Evolutionary conservation across 805 yeast species (phyloP), one percentile per base, ranked within the genome.

Genomic region (Hanseniaspora thailandica): DNA sequence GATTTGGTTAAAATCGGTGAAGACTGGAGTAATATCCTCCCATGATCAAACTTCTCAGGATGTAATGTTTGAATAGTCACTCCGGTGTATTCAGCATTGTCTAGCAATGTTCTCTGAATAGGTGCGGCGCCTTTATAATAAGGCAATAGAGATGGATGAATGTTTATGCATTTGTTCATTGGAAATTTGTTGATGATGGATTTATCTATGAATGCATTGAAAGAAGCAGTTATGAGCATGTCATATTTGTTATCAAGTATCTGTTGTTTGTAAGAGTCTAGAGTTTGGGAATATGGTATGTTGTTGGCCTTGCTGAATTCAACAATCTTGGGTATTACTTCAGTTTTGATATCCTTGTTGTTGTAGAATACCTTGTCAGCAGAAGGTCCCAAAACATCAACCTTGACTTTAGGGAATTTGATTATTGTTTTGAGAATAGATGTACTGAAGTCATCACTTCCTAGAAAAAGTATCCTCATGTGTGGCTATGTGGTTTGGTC

Each of bases 71-170:
- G 98, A 0, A 93, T 76, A 0, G 96, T 78, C 17, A 87, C 95
- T 0, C 97, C 98, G 0, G 97, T 83, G 17, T 46, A 55, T 0
- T 57, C 34, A 58, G 83, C 88, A 39, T 73, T 72, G 55, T 84
- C 77, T 60, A 89, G 64, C 12, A 93, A 66, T 0, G 96, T 81
- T 56, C 78, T 74, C 57, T 90, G 97, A 4, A 93, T 68, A 0
- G 98, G 98, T 1, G 96, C 83, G 0, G 97, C 81, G 0, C 98
- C 98, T 2, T 87, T 76, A 59, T 85, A 78, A 45, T 68, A 69
- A 0, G 98, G 98, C 8, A 93, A 72, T 6, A 88, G 64, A 0
- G 96, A 87, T 0, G 98, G 98, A 64, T 93, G 98, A 0, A 93
- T 87, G 62, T 93, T 93, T 26, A 93, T 63, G 0, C 97, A 43